phyloP scores from a whole-genome alignment of 2,329 filamentous ascomycete genomes.

The Colletotrichum graminicola region DNA sequence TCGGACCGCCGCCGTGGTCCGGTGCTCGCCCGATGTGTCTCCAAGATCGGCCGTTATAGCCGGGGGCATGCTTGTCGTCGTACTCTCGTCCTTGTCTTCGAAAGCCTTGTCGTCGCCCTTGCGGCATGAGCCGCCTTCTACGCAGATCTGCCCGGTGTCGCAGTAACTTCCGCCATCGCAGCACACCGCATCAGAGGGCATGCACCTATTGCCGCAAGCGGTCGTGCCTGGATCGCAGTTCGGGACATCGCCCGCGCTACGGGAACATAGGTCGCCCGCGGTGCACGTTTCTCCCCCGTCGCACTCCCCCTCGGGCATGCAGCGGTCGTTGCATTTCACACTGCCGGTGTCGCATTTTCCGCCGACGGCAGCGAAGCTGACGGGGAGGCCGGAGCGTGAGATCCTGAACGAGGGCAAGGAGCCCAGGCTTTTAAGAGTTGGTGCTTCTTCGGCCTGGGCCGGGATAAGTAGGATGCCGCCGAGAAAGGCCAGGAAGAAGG shows the following conservation, averaged over 20 bases:
- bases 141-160: not conserved
- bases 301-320: slow-evolving; percentile 46
- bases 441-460: not conserved
- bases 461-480: not conserved
- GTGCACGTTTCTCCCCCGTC: slow-evolving; percentile 46
- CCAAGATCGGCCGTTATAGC: not conserved
- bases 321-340: not conserved
- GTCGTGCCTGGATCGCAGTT: not conserved
- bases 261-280: not conserved
- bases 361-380: not conserved
- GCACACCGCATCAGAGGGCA: not conserved
- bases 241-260: not conserved
- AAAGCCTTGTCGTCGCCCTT: not conserved
- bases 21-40: too few relatives aligned
- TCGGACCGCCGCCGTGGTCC: not conserved
- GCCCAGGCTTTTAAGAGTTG: not conserved
- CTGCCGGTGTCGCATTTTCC: not conserved
- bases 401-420: not conserved
- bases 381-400: not conserved
- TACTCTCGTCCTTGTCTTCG: not conserved
- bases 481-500: not conserved
- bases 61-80: not conserved
- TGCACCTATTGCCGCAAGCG: not conserved
- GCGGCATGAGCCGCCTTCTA: not conserved
- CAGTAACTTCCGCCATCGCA: not conserved